Conservation (phyloP, 805 yeast genomes). For the Myxozyma mucilagina region DNA sequence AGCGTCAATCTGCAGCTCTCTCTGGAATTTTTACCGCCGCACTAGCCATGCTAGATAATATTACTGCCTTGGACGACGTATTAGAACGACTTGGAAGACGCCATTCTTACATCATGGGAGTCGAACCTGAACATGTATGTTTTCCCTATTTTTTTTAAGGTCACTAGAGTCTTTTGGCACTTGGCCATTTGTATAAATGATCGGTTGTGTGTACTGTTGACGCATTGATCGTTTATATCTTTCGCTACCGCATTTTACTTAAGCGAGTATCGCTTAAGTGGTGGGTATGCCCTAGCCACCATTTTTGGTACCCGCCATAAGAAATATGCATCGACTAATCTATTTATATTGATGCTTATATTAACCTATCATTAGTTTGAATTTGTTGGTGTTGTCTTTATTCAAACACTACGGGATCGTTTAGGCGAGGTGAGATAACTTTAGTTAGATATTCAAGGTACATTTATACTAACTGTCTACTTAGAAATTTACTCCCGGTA, state of each 20-base stretch:
- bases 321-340: no score
- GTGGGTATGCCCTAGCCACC: no score
- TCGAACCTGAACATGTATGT: slow-evolving; percentile 47
- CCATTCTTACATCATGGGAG: slow-evolving; percentile 58
- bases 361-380: slow-evolving; percentile 44
- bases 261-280: not conserved
- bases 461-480: not conserved
- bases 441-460: not conserved
- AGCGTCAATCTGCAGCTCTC: slow-evolving; percentile 63
- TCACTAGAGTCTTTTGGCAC: not conserved
- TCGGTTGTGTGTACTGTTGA: not conserved
- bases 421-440: slow-evolving; percentile 37
- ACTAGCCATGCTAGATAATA: slow-evolving; percentile 54
- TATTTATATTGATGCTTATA: not conserved
- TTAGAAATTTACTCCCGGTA: slow-evolving; percentile 28
- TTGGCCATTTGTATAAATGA: not conserved
- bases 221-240: not conserved
- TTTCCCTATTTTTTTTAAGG: not conserved
- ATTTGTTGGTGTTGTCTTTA: slow-evolving; percentile 61
- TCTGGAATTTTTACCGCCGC: slow-evolving; percentile 63
- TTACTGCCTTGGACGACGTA: slow-evolving; percentile 52
- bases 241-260: not conserved
- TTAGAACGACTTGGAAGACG: slow-evolving; percentile 55
- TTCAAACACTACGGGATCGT: slow-evolving; percentile 59
- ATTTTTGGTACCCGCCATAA: no score